Evolutionary conservation across 768 basidiomycete genomes (phyloP).

Genomic region (Leccinum uliginosum): DNA sequence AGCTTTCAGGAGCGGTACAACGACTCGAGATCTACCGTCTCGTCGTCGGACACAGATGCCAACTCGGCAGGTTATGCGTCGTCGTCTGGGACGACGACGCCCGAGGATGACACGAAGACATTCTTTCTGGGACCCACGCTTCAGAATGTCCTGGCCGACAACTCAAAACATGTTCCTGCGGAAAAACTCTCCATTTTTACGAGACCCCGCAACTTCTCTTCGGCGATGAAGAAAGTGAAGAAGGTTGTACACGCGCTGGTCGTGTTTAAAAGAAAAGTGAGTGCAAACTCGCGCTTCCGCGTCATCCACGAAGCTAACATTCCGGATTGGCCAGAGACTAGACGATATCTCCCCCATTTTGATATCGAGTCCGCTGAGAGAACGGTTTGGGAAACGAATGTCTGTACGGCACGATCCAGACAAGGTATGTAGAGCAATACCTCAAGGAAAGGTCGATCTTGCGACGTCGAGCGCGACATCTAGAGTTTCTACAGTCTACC

Average conservation of each 20-base stretch:
- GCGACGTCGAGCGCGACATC: not conserved
- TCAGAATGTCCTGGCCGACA: conserved; percentile 2
- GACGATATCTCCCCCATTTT: conserved; percentile 24
- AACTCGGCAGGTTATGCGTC: conserved; percentile 20
- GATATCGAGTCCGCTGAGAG: conserved; percentile 25
- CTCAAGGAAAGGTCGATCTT: not conserved
- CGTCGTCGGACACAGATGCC: conserved; percentile 22
- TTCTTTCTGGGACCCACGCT: conserved; percentile 20
- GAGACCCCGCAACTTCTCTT: conserved; percentile 13
- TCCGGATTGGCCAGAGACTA: conserved; percentile 6
- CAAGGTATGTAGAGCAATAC: conserved; percentile 19
- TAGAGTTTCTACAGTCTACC: conserved; percentile 27
- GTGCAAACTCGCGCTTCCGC: not conserved
- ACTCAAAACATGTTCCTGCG: not conserved
- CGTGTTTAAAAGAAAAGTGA: conserved; percentile 25
- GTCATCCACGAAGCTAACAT: not conserved
- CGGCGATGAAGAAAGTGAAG: conserved; percentile 23
- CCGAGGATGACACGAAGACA: conserved; percentile 25
- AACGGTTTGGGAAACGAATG: conserved; percentile 29
- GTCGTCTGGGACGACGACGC: conserved; percentile 30
- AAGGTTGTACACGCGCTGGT: conserved; percentile 15
- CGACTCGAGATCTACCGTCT: conserved; percentile 3
- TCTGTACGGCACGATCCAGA: conserved; percentile 21
- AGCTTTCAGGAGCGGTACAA: conserved; percentile 1
- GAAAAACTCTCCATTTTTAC: conserved; percentile 8